phyloP scores from a whole-genome alignment of 169 alveolate genomes.

The Eimeria tenella region DNA sequence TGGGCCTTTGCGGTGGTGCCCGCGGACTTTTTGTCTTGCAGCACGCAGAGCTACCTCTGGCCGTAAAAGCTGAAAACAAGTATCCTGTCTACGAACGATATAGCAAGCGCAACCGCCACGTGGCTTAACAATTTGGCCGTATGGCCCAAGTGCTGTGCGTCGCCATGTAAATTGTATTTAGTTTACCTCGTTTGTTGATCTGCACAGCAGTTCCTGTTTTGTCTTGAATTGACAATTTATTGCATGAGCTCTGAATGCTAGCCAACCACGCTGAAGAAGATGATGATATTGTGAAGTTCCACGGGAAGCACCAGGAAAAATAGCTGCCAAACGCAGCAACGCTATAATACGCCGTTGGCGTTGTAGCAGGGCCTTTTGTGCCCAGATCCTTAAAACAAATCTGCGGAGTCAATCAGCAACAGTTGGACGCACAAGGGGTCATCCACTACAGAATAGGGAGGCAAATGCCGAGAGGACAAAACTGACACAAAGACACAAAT shows the following conservation, averaged over 20 bases:
- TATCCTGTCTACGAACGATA: no score
- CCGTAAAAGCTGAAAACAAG: no score
- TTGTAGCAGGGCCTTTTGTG: slow-evolving; percentile 28
- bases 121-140: no score
- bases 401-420: background rate
- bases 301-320: background rate
- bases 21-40: no score
- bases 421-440: background rate
- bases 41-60: no score
- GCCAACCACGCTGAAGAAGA: slow-evolving; percentile 33
- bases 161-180: background rate
- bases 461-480: background rate
- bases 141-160: no score
- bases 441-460: background rate
- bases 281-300: background rate
- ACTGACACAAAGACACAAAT: background rate
- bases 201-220: background rate
- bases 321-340: slow-evolving; percentile 19
- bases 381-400: slow-evolving; percentile 31
- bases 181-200: slow-evolving; percentile 11
- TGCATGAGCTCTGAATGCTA: slow-evolving; percentile 8
- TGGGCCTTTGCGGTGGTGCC: no score
- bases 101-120: no score
- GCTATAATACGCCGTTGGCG: slow-evolving; percentile 28
- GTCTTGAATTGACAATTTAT: background rate